These are phyloP conservation scores for Scleromitrula shiraiana DNA, from an alignment of 2,329 filamentous ascomycete species.

Conservation along the genomic window DNA sequence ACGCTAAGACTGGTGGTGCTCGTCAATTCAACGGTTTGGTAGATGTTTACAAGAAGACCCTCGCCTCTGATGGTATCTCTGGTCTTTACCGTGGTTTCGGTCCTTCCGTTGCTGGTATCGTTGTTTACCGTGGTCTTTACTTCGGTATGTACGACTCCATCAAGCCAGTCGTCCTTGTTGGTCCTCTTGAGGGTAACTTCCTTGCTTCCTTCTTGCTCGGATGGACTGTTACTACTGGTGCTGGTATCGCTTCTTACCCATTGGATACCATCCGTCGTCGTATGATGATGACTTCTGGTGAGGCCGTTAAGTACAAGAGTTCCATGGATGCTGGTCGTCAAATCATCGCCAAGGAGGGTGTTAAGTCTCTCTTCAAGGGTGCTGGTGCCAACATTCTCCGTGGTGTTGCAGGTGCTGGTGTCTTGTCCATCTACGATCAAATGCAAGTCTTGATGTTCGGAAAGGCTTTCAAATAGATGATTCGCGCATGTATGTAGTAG, in stretches of 20 bases:
- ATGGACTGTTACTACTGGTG: slow-evolving; percentile 99
- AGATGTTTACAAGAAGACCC: slow-evolving; percentile 99
- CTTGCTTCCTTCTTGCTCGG: slow-evolving; percentile 97
- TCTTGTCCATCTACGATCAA: slow-evolving; percentile 99
- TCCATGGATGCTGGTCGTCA: slow-evolving; percentile 91
- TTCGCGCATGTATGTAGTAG: slow-evolving; percentile 27
- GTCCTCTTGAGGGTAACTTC: slow-evolving; percentile 94
- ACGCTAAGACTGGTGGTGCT: slow-evolving; percentile 90
- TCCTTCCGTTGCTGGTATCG: slow-evolving; percentile 97
- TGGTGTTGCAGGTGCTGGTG: slow-evolving; percentile 99
- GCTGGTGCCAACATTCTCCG: slow-evolving; percentile 99
- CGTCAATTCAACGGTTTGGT: slow-evolving; percentile 99
- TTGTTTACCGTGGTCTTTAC: slow-evolving; percentile 99
- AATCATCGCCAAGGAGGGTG: slow-evolving; percentile 96
- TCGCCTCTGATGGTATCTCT: slow-evolving; percentile 95
- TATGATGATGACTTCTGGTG: slow-evolving; percentile 99
- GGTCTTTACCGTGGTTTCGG: slow-evolving; percentile 99
- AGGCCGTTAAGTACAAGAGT: slow-evolving; percentile 99
- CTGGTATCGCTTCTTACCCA: slow-evolving; percentile 99
- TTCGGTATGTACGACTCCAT: slow-evolving; percentile 99
- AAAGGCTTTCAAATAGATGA: slow-evolving; percentile 84
- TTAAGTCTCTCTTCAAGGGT: slow-evolving; percentile 99
- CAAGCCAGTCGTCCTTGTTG: slow-evolving; percentile 96
- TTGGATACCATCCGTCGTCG: slow-evolving; percentile 99
- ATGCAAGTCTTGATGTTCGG: slow-evolving; percentile 98